These are phyloP conservation scores for Penicillium tannophilum DNA, from an alignment of 495 filamentous ascomycete species.

Conservation along the genomic window DNA sequence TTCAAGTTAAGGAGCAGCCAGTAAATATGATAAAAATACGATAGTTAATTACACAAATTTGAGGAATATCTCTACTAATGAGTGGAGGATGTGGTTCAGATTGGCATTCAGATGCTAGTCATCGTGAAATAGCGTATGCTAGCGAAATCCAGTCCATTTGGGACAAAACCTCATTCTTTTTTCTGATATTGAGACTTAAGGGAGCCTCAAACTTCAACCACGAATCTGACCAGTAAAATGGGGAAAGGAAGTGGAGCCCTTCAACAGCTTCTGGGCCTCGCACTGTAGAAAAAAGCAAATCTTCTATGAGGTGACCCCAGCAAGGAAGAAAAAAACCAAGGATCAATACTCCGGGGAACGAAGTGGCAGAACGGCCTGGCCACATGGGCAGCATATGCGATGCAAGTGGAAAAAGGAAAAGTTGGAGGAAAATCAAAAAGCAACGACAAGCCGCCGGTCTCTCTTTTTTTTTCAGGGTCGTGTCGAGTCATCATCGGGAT, in stretches of 20 bases:
- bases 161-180: neutral
- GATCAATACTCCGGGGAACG: slow-evolving; percentile 8
- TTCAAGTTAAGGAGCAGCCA: neutral
- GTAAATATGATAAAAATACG: neutral
- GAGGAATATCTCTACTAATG: neutral
- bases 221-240: slow-evolving; percentile 5
- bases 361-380: slow-evolving; percentile 18
- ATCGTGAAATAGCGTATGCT: neutral
- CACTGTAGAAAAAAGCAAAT: neutral
- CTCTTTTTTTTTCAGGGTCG: slow-evolving; percentile 32
- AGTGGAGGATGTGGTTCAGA: slow-evolving; percentile 16
- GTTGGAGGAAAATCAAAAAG: slow-evolving; percentile 17
- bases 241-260: slow-evolving; percentile 3
- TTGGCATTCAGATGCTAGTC: slow-evolving; percentile 17
- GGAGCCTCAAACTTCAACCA: neutral
- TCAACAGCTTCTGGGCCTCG: slow-evolving; percentile 7
- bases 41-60: neutral
- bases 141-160: neutral
- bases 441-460: slow-evolving; percentile 28
- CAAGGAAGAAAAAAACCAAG: slow-evolving; percentile 8
- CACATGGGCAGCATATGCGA: slow-evolving; percentile 17
- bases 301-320: slow-evolving; percentile 21
- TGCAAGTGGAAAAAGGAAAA: slow-evolving; percentile 11
- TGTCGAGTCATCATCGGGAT: slow-evolving; percentile 42
- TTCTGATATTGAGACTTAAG: neutral